These are phyloP conservation scores for Geoglossum glabrum DNA, from an alignment of 495 filamentous ascomycete species.

Conservation along the genomic window DNA sequence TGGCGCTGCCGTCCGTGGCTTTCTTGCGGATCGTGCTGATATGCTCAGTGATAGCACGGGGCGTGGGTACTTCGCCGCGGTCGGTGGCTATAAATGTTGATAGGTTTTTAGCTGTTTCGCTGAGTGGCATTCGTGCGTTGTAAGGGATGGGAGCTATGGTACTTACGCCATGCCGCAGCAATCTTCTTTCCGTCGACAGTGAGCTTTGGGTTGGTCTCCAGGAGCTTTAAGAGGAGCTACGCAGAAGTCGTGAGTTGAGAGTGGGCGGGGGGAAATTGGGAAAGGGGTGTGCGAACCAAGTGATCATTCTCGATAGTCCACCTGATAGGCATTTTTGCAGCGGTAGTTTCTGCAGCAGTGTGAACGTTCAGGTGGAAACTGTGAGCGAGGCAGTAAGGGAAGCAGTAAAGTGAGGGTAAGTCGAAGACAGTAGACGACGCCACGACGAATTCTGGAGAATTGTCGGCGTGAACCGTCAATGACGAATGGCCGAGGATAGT, in stretches of 20 bases:
- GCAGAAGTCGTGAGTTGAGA: neutral
- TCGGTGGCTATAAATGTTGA: constrained; percentile 9
- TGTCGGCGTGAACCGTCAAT: too few species aligned
- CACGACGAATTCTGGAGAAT: too few species aligned
- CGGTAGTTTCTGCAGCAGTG: neutral
- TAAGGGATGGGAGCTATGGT: neutral
- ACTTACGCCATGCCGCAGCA: constrained; percentile 27
- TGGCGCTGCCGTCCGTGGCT: constrained; percentile 3
- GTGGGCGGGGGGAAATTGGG: neutral
- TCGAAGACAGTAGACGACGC: too few species aligned
- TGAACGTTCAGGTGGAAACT: neutral
- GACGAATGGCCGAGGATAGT: too few species aligned
- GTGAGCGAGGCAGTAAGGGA: neutral
- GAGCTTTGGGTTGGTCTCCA: constrained; percentile 23
- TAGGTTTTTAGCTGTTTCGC: neutral
- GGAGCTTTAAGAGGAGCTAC: constrained; percentile 27
- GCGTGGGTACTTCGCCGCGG: constrained; percentile 18
- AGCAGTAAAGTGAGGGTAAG: neutral
- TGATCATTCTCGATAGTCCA: constrained; percentile 24
- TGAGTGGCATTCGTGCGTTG: neutral
- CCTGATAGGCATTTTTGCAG: constrained; percentile 21
- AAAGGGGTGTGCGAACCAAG: constrained; percentile 13
- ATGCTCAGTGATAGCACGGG: constrained; percentile 29
- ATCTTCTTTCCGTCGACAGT: constrained; percentile 21
- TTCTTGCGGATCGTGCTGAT: constrained; percentile 22